phyloP scores from a whole-genome alignment of 108 stramenopile species.

The Stephanodiscus triporus region DNA sequence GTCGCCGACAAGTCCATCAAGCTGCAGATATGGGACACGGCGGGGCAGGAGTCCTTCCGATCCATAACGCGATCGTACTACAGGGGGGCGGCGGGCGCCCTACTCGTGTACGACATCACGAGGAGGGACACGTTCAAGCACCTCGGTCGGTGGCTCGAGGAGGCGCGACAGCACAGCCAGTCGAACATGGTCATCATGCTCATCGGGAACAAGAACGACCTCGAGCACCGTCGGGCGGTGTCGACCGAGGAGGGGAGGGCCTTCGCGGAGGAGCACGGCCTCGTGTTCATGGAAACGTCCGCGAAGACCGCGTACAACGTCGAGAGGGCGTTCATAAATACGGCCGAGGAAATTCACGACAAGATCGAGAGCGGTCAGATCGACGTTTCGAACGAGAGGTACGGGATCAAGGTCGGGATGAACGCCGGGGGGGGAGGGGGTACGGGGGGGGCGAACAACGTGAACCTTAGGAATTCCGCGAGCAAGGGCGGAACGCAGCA shows the following conservation, averaged over 20 bases:
- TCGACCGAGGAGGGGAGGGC: constrained; percentile 88
- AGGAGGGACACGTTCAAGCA: constrained; percentile 99
- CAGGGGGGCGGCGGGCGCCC: constrained; percentile 98
- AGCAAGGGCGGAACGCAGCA: constrained; percentile 17
- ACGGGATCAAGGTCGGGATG: constrained; percentile 97
- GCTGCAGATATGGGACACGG: constrained; percentile 90
- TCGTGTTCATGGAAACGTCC: constrained; percentile 97
- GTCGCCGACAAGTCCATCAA: constrained; percentile 91
- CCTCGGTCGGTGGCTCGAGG: constrained; percentile 97
- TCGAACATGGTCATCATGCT: constrained; percentile 99
- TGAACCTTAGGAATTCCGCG: constrained; percentile 22
- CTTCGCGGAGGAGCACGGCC: constrained; percentile 96
- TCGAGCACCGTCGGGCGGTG: constrained; percentile 93
- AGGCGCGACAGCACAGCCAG: constrained; percentile 96
- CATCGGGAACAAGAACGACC: constrained; percentile 96
- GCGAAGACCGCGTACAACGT: constrained; percentile 99
- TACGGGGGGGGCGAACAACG: constrained; percentile 13
- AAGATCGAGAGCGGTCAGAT: constrained; percentile 96
- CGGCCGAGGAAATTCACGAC: constrained; percentile 96
- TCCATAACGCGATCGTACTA: constrained; percentile 99
- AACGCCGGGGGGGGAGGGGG: constrained; percentile 53
- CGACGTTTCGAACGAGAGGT: constrained; percentile 95
- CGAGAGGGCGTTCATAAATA: constrained; percentile 97
- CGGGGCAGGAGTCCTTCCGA: constrained; percentile 98
- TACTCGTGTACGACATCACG: constrained; percentile 99